phyloP scores from a whole-genome alignment of 78 protist genomes.

The Speleostelium caveatum region DNA sequence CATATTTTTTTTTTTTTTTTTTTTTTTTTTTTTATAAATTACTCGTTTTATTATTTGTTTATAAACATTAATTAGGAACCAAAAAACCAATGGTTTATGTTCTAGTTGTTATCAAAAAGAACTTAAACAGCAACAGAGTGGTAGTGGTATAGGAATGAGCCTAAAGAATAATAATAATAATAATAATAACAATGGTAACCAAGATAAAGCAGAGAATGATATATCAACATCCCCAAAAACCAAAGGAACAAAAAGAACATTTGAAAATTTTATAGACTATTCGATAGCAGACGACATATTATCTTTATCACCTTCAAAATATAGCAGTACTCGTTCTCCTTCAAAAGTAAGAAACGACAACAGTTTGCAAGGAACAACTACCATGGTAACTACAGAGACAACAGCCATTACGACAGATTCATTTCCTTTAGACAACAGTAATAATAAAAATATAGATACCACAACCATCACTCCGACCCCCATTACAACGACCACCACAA shows the following conservation, averaged over 20 bases:
- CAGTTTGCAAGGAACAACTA: neutral
- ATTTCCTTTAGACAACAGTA: neutral
- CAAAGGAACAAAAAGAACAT: neutral
- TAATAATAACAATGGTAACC: constrained; percentile 3
- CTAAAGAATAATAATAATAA: constrained; percentile 10
- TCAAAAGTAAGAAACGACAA: too few relatives aligned
- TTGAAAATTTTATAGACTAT: neutral
- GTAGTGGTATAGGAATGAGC: too few relatives aligned
- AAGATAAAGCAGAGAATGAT: neutral
- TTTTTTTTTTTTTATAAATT: neutral
- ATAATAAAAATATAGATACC: too few relatives aligned
- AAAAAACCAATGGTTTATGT: constrained; percentile 54
- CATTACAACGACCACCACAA: too few relatives aligned
- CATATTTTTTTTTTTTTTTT: too few relatives aligned
- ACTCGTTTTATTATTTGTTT: neutral
- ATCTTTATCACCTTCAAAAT: neutral
- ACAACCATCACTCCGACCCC: neutral
- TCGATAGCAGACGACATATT: neutral
- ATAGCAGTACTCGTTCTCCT: neutral
- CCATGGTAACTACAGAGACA: neutral
- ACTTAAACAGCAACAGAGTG: constrained; percentile 16
- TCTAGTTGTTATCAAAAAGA: constrained; percentile 65
- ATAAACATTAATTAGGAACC: constrained; percentile 8
- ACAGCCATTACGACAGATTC: neutral
- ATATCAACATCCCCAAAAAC: neutral